Evolutionary conservation across 352 stramenopile genomes (phyloP).

Genomic region (Peronospora belbahrii): DNA sequence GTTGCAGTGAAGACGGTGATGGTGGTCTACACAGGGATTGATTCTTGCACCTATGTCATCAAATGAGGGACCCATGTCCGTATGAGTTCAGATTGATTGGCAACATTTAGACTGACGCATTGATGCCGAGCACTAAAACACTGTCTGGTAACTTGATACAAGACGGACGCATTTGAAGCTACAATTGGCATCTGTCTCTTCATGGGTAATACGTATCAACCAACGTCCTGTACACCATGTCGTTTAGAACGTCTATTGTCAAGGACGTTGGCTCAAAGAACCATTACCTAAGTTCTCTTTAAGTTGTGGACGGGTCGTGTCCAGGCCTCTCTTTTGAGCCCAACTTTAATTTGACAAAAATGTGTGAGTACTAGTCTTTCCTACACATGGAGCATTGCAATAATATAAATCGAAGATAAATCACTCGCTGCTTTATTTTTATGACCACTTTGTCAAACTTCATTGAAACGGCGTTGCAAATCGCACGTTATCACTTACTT

Average conservation of each 20-base stretch:
- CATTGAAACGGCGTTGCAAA: neutral
- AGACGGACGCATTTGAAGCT: neutral
- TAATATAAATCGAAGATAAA: neutral
- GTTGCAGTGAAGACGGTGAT: constrained; percentile 6
- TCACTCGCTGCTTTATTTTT: neutral
- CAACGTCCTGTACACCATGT: neutral
- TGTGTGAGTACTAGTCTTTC: too few species aligned
- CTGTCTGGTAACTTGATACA: neutral
- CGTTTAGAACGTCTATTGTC: too few species aligned
- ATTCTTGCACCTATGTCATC: too few species aligned
- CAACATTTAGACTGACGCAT: neutral
- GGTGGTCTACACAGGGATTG: constrained; percentile 15
- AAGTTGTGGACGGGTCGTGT: too few species aligned
- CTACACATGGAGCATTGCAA: too few species aligned
- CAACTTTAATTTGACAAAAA: too few species aligned
- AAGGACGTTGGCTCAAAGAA: too few species aligned
- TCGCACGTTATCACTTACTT: neutral
- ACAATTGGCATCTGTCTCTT: constrained; percentile 2
- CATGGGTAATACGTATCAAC: neutral
- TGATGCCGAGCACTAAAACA: constrained; percentile 5
- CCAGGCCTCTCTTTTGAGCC: too few species aligned
- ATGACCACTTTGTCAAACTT: neutral
- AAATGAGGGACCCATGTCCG: too few species aligned
- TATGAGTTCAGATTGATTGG: neutral
- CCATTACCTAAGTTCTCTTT: too few species aligned